Evolutionary conservation across 2,329 filamentous ascomycete genomes (phyloP).

Genomic region (Harringtonia aguacate): DNA sequence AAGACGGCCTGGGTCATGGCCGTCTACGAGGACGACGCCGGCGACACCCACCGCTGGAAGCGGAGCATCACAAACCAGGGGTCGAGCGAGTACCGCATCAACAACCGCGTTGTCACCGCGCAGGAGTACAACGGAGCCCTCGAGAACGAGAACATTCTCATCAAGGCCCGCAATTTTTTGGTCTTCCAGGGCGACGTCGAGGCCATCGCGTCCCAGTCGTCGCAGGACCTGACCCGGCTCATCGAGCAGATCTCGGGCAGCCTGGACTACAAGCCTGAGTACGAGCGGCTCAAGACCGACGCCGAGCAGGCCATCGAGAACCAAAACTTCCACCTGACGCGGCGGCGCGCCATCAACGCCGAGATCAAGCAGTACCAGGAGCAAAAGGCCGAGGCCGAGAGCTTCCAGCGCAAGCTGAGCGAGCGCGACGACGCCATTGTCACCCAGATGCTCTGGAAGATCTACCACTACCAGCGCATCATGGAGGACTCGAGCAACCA

Average conservation of each 20-base stretch:
- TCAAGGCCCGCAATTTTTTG: constrained; percentile 95
- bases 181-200: constrained; percentile 98
- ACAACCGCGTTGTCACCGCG: constrained; percentile 78
- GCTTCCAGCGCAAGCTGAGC: constrained; percentile 80
- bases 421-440: constrained; percentile 87
- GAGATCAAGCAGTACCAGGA: constrained; percentile 98
- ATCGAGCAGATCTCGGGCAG: constrained; percentile 98
- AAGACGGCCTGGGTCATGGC: constrained; percentile 99
- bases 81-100: constrained; percentile 92
- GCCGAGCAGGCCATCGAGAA: constrained; percentile 81
- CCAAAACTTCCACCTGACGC: constrained; percentile 77
- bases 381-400: constrained; percentile 91
- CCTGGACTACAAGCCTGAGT: constrained; percentile 86
- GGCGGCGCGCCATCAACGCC: constrained; percentile 87
- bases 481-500: constrained; percentile 87
- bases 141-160: constrained; percentile 90
- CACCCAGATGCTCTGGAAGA: constrained; percentile 89
- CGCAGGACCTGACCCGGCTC: constrained; percentile 81
- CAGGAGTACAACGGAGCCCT: constrained; percentile 89
- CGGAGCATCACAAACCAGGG: constrained; percentile 83
- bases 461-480: constrained; percentile 86
- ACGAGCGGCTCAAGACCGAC: constrained; percentile 80
- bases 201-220: constrained; percentile 88
- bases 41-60: constrained; percentile 92
- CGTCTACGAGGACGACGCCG: constrained; percentile 94